phyloP scores from a whole-genome alignment of 2,329 filamentous ascomycete species.

The Sporothrix luriei region DNA sequence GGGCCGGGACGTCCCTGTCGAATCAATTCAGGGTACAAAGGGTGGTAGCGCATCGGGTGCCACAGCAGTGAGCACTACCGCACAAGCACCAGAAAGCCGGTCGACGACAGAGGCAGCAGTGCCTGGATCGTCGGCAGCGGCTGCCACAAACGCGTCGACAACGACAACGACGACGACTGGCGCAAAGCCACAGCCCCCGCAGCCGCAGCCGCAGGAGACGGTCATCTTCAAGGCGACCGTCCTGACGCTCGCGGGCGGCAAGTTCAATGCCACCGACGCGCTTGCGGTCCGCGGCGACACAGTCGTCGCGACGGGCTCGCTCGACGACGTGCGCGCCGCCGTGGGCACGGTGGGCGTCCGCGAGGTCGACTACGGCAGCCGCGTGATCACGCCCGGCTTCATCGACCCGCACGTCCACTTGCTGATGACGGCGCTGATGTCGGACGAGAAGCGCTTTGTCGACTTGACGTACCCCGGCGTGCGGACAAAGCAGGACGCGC shows the following conservation, averaged over 20 bases:
- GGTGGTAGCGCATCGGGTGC: neutral
- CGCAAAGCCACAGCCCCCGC: too few relatives aligned
- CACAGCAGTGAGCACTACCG: neutral
- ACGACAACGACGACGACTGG: neutral
- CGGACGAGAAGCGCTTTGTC: constrained; percentile 18
- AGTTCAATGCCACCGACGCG: constrained; percentile 26
- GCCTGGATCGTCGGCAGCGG: neutral
- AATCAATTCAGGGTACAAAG: neutral
- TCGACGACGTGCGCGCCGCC: constrained; percentile 26
- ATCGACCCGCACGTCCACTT: constrained; percentile 33
- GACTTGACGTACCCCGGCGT: constrained; percentile 31
- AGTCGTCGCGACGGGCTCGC: constrained; percentile 25
- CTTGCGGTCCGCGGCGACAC: constrained; percentile 30
- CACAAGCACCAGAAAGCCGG: neutral
- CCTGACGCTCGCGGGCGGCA: constrained; percentile 29
- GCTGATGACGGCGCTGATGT: constrained; percentile 27
- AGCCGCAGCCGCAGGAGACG: neutral
- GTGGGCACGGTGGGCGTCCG: neutral
- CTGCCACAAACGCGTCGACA: neutral
- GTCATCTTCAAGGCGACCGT: constrained; percentile 25
- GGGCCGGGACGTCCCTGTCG: neutral
- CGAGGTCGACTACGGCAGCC: constrained; percentile 25
- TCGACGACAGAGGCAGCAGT: neutral
- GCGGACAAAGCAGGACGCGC: constrained; percentile 22
- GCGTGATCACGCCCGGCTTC: constrained; percentile 29